Percentiles rank a stretch among this genome's conserved stretches.
These are phyloP conservation scores for Artemisia argyi DNA, from an alignment of 129 eudicot species.

Conservation along the genomic window DNA sequence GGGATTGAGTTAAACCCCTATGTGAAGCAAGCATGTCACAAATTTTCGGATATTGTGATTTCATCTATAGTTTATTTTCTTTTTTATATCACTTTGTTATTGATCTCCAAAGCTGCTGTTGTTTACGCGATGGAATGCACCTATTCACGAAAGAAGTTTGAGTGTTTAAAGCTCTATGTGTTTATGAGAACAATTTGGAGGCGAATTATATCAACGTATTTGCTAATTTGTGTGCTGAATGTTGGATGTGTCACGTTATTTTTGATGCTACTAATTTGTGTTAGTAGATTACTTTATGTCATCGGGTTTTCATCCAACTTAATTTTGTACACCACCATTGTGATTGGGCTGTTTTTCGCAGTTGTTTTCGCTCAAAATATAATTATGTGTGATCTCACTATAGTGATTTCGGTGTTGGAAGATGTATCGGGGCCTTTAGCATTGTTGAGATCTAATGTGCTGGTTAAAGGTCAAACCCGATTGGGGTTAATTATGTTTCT, in stretches of 20 bases:
- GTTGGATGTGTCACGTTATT: conserved; percentile 56
- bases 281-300: conserved; percentile 43
- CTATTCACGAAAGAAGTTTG: conserved; percentile 60
- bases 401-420: conserved; percentile 80
- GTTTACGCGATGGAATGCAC: conserved; percentile 84
- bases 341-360: conserved; percentile 50
- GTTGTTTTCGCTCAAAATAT: conserved; percentile 58
- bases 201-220: conserved; percentile 54
- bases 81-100: conserved; percentile 54
- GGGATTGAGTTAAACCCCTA: conserved; percentile 64
- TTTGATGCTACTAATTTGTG: conserved; percentile 46
- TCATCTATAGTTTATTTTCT: conserved; percentile 62
- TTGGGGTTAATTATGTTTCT: conserved; percentile 73
- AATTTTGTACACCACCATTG: conserved; percentile 44
- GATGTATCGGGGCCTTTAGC: conserved; percentile 79
- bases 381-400: conserved; percentile 58
- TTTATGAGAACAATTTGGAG: conserved; percentile 58
- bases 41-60: conserved; percentile 51
- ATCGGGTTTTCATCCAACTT: conserved; percentile 50
- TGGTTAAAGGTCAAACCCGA: conserved; percentile 80
- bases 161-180: conserved; percentile 36
- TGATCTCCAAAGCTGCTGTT: conserved; percentile 71
- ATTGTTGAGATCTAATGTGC: conserved; percentile 64
- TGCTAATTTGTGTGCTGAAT: conserved; percentile 56
- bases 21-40: conserved; percentile 64